Conservation (phyloP, 768 basidiomycete species). For the Trametes cinnabarina region DNA sequence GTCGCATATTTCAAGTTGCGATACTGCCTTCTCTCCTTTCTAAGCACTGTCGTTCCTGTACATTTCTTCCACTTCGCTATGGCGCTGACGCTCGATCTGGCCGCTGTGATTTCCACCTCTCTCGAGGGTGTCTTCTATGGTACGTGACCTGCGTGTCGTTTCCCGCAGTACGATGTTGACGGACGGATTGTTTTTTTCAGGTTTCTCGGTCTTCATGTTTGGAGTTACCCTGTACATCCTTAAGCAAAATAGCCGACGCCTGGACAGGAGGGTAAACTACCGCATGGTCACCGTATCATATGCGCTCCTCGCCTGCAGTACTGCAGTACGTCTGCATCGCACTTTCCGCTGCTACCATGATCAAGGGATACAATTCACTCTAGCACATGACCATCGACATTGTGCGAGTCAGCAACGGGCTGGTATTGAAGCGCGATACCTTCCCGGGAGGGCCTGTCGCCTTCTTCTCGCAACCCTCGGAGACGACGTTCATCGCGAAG, state of each 20-base stretch:
- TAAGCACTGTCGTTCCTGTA: background rate
- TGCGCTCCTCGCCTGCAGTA: constrained; percentile 30
- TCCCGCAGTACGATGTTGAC: background rate
- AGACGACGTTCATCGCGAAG: constrained; percentile 31
- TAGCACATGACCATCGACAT: constrained; percentile 13
- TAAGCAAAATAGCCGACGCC: background rate
- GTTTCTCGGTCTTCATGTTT: constrained; percentile 38
- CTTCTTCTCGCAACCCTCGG: constrained; percentile 28
- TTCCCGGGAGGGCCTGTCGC: constrained; percentile 21
- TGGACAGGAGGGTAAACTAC: background rate
- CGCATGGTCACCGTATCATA: constrained; percentile 22
- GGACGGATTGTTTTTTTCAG: constrained; percentile 19
- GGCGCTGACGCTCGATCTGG: constrained; percentile 20
- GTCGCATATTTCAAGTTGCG: too few relatives aligned
- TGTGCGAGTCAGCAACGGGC: constrained; percentile 18
- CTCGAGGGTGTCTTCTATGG: constrained; percentile 29
- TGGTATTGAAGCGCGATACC: constrained; percentile 24
- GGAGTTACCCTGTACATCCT: constrained; percentile 29
- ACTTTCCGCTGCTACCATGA: background rate
- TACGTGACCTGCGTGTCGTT: background rate
- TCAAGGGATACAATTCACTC: background rate
- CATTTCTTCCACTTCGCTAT: background rate
- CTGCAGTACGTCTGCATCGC: constrained; percentile 21
- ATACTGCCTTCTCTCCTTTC: background rate
- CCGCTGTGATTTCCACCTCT: constrained; percentile 24